Conservation (phyloP, 2,329 filamentous ascomycete genomes). For the Aspergillus pseudoterreus region DNA sequence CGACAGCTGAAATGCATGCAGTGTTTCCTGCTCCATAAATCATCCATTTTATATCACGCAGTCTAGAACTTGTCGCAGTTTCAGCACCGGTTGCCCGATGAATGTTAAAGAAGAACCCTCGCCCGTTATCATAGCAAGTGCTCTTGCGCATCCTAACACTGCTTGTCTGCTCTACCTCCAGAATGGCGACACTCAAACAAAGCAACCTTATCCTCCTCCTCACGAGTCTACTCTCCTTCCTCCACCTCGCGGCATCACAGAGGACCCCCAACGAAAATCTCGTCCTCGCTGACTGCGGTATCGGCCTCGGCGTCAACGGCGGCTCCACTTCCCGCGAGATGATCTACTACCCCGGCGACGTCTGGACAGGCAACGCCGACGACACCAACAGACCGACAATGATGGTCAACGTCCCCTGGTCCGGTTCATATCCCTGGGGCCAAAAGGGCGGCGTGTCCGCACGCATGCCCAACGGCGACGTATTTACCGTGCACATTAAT, state of each 20-base stretch:
- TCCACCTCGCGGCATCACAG: background rate
- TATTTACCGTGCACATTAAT: constrained; percentile 3
- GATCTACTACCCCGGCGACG: constrained; percentile 7
- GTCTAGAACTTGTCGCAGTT: background rate
- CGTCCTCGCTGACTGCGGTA: constrained; percentile 5
- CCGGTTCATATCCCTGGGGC: constrained; percentile 5
- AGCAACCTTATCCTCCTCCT: background rate
- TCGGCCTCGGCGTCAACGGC: constrained; percentile 4
- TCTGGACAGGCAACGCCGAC: constrained; percentile 5
- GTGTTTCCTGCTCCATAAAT: background rate
- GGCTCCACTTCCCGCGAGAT: constrained; percentile 7
- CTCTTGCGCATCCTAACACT: background rate
- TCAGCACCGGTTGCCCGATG: background rate
- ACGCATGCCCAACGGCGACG: constrained; percentile 6
- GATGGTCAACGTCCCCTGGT: constrained; percentile 9
- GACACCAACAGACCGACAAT: constrained; percentile 5
- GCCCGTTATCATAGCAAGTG: background rate
- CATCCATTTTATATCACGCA: background rate
- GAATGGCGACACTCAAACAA: background rate
- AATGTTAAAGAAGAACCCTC: background rate
- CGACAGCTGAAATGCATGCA: background rate
- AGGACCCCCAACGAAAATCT: constrained; percentile 1
- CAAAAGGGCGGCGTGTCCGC: constrained; percentile 2
- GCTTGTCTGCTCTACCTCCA: background rate
- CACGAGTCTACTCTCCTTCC: background rate